Base-by-base conservation (phyloP, 2,329 filamentous ascomycete genomes). In the Penicillium frequentans region DNA sequence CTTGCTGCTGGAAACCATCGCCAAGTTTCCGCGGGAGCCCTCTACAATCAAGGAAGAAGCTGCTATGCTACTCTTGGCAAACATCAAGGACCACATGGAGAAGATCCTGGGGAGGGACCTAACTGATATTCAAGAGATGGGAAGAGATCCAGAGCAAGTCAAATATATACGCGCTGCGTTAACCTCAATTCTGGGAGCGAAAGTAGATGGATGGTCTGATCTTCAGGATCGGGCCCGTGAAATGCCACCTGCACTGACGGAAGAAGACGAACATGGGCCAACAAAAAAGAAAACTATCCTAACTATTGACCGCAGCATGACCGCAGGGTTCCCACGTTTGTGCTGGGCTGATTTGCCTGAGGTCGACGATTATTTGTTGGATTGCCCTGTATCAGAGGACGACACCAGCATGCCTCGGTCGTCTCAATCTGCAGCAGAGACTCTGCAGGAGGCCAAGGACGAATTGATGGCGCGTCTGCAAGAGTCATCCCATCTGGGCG, bases 391-490 rank as follows among this genome's bases (percentile, higher is more conserved):
- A 16, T 77, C 74, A 26, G 72, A 76, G 5, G 77, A 80, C 46
- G 79, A 81, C 59, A 76, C 73, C 26, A 73, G 69, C 58, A 78
- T 80, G 73, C 75, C 78, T 3, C 73, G 78, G 43, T 79, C 77
- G 19, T 73, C 78, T 23, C 73, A 79, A 54, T 79, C 78, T 11
- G 79, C 79, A 3, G 79, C 77, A 3, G 77, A 79, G 56, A 81
- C 79, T 1, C 66, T 81, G n/a, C 78, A 81, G 60, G 77, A 79
- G 62, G 79, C 79, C 5, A 81, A 81, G 60, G 78, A 81, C 55
- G 79, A 81, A 56, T 63, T 81, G 50, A 81, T 81, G 77, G 76
- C 78, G 31, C 73, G 79, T 21, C 64, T 81, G 21, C 78, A 80
- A 57, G 79, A 81, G 55, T 66, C 75, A 8, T 77, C 74, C 1